Evolutionary conservation across 2,329 filamentous ascomycete genomes (phyloP).

Genomic region (Venturia pyrina): DNA sequence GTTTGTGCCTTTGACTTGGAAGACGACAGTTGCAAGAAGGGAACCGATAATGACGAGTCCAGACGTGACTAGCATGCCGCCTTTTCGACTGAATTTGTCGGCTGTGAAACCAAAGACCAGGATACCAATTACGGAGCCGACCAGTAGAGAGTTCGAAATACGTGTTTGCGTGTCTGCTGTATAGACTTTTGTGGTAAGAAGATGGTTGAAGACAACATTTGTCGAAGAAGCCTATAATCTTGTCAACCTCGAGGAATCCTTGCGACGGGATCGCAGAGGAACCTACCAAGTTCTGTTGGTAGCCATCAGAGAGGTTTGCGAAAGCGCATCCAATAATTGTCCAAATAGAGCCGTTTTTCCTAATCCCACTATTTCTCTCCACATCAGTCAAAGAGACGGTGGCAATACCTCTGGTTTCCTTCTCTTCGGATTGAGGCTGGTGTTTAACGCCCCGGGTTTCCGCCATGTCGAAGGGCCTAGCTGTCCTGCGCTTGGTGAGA

Average conservation of each 20-base stretch:
- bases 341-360: constrained; percentile 1
- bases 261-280: neutral
- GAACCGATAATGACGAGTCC: constrained; percentile 38
- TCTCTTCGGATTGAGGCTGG: neutral
- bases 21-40: constrained; percentile 29
- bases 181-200: constrained; percentile 31
- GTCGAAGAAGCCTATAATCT: neutral
- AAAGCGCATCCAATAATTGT: constrained; percentile 5
- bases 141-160: constrained; percentile 45
- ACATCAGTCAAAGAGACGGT: neutral
- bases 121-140: constrained; percentile 49
- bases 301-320: constrained; percentile 7
- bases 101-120: constrained; percentile 42
- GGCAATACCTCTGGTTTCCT: neutral
- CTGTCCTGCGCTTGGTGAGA: neutral
- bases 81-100: constrained; percentile 41
- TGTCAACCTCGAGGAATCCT: neutral
- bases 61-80: constrained; percentile 39
- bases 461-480: neutral
- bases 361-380: neutral
- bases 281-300: constrained; percentile 4
- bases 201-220: constrained; percentile 16
- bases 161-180: constrained; percentile 38
- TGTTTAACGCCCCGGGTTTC: neutral
- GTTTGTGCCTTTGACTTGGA: constrained; percentile 31